Evolutionary conservation across 148 eudicot genomes (phyloP).

Genomic region (Vaccinium darrowii): DNA sequence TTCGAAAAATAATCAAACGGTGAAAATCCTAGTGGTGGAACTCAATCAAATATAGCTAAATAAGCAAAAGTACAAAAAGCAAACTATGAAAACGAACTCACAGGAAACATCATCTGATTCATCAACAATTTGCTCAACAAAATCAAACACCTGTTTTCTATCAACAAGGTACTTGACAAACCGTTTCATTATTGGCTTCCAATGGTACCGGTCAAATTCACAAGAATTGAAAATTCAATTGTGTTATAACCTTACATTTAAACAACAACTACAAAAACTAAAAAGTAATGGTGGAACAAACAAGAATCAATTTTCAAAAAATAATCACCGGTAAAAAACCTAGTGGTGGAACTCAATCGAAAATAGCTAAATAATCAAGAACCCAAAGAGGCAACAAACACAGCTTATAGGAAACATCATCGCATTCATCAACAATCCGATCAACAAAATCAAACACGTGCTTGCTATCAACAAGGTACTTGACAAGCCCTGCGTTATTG

Average conservation of each 20-base stretch:
- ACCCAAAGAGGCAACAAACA: neutral
- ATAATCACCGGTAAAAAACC: neutral
- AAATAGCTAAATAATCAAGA: neutral
- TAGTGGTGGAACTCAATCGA: neutral
- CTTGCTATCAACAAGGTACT: conserved; percentile 76
- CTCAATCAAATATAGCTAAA: neutral
- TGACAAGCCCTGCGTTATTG: conserved; percentile 62
- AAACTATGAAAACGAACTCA: conserved; percentile 33
- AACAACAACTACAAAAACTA: neutral
- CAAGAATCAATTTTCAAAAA: neutral
- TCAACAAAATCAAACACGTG: conserved; percentile 71
- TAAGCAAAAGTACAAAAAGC: neutral
- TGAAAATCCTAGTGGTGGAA: neutral
- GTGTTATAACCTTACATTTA: neutral
- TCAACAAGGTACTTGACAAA: conserved; percentile 76
- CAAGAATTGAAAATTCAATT: neutral
- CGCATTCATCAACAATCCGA: conserved; percentile 70
- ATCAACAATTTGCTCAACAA: conserved; percentile 75
- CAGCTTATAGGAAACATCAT: conserved; percentile 80
- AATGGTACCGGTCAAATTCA: conserved; percentile 9
- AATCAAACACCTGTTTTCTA: conserved; percentile 64
- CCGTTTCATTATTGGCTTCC: conserved; percentile 80
- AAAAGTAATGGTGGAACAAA: neutral
- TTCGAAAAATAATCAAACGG: neutral
- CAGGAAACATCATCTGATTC: conserved; percentile 80